phyloP scores from a whole-genome alignment of 2,329 filamentous ascomycete species.

The Metarhizium album region DNA sequence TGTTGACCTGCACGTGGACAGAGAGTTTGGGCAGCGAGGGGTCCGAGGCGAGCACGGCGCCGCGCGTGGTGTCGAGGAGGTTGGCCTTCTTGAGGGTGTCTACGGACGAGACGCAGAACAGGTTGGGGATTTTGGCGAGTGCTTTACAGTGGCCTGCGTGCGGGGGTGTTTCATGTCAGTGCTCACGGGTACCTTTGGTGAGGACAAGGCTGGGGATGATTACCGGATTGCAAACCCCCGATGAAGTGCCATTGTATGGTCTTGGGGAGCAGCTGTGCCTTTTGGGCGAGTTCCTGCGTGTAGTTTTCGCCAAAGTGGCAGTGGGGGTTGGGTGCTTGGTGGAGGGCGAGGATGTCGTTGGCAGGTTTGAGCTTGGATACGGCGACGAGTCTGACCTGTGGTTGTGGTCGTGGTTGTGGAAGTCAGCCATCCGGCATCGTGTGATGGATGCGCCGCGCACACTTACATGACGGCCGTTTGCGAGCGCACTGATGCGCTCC shows the following conservation, averaged over 20 bases:
- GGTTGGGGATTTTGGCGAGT: constrained; percentile 75
- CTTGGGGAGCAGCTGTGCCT: constrained; percentile 66
- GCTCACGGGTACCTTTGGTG: not conserved
- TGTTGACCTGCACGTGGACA: constrained; percentile 92
- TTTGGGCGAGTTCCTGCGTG: constrained; percentile 77
- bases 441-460: no score
- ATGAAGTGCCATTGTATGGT: constrained; percentile 93
- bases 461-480: constrained; percentile 43
- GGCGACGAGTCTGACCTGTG: constrained; percentile 68
- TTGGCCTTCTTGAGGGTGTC: constrained; percentile 82
- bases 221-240: constrained; percentile 73
- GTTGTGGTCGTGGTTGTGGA: no score
- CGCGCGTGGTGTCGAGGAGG: constrained; percentile 66
- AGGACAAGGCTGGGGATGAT: not conserved
- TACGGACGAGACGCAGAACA: constrained; percentile 86
- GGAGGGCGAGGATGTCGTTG: constrained; percentile 78
- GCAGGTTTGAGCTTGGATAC: constrained; percentile 95
- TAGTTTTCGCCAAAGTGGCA: constrained; percentile 96
- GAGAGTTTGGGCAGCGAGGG: constrained; percentile 40
- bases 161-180: not conserved
- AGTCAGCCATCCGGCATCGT: no score
- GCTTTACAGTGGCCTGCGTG: constrained; percentile 85
- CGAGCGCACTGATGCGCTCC: constrained; percentile 43
- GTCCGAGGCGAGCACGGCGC: constrained; percentile 36
- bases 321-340: constrained; percentile 49